Evolutionary conservation across 208 protist genomes (phyloP), one percentile per base, ranked within the genome.

Genomic region (Crithidia thermophila): DNA sequence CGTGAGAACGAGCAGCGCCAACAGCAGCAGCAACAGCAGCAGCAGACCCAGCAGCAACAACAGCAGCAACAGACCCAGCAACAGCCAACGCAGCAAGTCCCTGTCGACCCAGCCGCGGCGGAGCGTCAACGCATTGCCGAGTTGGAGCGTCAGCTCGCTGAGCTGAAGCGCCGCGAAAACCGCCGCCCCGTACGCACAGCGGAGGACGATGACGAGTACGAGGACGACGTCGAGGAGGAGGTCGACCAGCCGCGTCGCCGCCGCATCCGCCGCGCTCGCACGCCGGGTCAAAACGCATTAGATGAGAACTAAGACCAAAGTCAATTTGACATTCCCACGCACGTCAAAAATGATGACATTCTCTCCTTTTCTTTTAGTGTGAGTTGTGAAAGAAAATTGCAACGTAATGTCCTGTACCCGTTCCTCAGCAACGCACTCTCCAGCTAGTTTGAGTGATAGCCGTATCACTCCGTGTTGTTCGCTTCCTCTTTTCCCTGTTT

Each of bases 71-170:
- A 43, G 33, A 40, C 52, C 16, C 51, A 49, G 40, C 65, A 57
- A 37, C 40, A 34, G 33, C 40, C n/a, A 33, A 25, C n/a, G 34
- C 46, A 61, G 27, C 72, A 62, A 50, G 28, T 45, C 23, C 11
- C 30, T 20, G 25, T 11, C 30, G 59, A 37, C 21, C 34, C 55
- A 20, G 47, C 21, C 52, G 36, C 16, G 14, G 37, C 4, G 9
- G 70, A 77, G 34, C 45, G 30, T 9, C 51, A 75, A 36, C 67
- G 53, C 1, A 51, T 87, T 37, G 66, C 65, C 36, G 53, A 81
- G 46, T 56, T 90, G 40, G 58, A 90, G 61, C 67, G 63, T n/a
- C 39, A 85, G 67, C 51, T 91, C 25, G 77, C 59, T 18, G 77
- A 69, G 31, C 43, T 85, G 31, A 56, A 73, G 59, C 67, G 66